Percentiles rank a stretch among this genome's conserved stretches.
phyloP scores from a whole-genome alignment of 169 alveolate genomes.

The Eimeria sp. region DNA sequence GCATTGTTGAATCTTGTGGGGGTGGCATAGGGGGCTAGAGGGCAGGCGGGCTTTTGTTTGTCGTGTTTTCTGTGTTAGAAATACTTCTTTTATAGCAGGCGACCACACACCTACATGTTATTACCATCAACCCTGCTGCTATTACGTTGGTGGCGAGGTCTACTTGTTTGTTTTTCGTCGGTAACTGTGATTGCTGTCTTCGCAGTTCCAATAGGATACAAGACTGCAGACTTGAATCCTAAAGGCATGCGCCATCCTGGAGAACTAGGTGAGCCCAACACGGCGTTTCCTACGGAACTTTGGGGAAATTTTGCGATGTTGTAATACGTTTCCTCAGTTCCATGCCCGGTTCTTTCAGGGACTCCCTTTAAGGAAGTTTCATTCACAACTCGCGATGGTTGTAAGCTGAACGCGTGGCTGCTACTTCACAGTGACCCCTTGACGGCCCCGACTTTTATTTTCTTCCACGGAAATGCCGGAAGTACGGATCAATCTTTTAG shows the following conservation, averaged over 20 bases:
- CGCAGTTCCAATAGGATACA: conserved; percentile 56
- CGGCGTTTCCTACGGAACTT: not conserved
- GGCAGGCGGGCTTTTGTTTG: too few relatives aligned
- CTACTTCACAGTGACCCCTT: not conserved
- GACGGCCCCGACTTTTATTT: conserved; percentile 69
- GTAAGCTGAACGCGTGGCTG: conserved; percentile 26
- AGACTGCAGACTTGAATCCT: conserved; percentile 55
- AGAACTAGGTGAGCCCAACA: conserved; percentile 9
- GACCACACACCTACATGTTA: not conserved
- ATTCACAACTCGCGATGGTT: conserved; percentile 42
- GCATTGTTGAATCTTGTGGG: not conserved
- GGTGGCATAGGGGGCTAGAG: too few relatives aligned
- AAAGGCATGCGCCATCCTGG: conserved; percentile 63
- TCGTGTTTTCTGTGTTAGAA: not conserved
- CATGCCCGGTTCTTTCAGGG: not conserved
- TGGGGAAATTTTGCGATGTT: not conserved
- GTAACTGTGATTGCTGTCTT: not conserved
- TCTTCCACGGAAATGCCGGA: conserved; percentile 83
- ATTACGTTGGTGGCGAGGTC: not conserved
- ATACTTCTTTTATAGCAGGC: not conserved
- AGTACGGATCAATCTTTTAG: not conserved
- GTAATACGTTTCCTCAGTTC: not conserved
- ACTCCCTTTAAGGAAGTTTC: conserved; percentile 50
- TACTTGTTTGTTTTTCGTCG: not conserved
- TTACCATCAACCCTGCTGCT: not conserved